Evolutionary conservation across 495 filamentous ascomycete genomes (phyloP), one percentile per base, ranked within the genome.

Genomic region (Hyphodiscus hymeniophilus): DNA sequence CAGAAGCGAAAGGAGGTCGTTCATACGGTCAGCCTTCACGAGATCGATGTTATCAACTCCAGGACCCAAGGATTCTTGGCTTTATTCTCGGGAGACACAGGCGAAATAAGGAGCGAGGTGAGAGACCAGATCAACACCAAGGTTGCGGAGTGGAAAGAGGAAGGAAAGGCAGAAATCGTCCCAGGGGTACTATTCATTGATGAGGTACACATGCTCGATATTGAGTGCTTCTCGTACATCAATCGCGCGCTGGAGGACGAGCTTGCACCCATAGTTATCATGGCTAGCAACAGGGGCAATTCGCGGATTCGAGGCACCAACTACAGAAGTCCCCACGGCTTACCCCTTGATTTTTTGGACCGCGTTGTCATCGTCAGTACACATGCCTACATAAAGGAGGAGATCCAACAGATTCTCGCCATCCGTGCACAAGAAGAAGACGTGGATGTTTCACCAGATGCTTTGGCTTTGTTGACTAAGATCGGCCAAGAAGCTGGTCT

Each of bases 11-110:
- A 92, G 62, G 94, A 99, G 62, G 89, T 95, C 12, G 83, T 95
- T 22, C 92, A 99, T 66, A 96, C 92, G 2, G 92, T 99, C 52
- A 89, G 82, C 34, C 76, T 99, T 2, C 92, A 99, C 67, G 92
- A 99, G 66, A 97, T 99, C 59, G 92, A 99, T 61, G 92, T 99
- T 18, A 97, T 97, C 72, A 99, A 99, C 69, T 95, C 89, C 26
- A 79, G 92, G 33, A 94, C 92, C 36, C 92, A 99, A 65, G 92
- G 92, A 22, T 98, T 96, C 65, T 70, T 95, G 26, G 91, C 91
- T 7, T 82, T 97, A 7, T 97, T 97, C 67, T 94, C 92, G 8
- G 92, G 92, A 48, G 92, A 97, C 63, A 99, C 94, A 1, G 94
- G 94, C 63, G 92, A 99, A 75, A 97, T 99, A 54, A 74, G 92